Evolutionary conservation across 169 alveolate species (phyloP).

Genomic region (Eimeria maxima): DNA sequence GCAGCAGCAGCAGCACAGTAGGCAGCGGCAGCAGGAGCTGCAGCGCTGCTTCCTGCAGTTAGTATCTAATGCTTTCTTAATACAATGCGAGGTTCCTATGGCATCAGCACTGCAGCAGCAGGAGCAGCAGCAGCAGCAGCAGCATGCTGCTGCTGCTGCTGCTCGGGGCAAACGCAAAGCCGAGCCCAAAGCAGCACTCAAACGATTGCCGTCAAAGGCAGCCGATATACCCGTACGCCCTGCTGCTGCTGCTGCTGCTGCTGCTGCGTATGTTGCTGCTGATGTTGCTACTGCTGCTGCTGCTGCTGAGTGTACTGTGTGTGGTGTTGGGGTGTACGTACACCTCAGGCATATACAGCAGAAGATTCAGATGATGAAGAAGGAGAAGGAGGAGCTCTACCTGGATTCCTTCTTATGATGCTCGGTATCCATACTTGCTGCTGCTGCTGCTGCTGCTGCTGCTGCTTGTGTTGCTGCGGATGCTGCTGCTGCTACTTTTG

Average conservation of each 20-base stretch:
- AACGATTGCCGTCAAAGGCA: neutral
- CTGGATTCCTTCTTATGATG: neutral
- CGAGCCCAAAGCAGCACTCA: neutral
- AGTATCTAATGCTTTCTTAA: constrained; percentile 24
- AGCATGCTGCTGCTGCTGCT: neutral
- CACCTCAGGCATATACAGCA: constrained; percentile 15
- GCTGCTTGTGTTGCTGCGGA: no score
- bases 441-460: constrained; percentile 24
- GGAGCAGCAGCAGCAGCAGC: no score
- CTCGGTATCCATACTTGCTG: neutral
- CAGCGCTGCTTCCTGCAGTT: constrained; percentile 61
- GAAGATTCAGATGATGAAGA: constrained; percentile 15
- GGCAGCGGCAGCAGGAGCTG: neutral
- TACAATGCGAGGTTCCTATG: constrained; percentile 55
- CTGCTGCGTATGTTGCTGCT: neutral
- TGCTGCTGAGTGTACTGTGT: neutral
- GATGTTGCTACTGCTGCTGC: neutral
- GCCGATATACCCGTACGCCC: constrained; percentile 12
- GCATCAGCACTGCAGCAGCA: neutral
- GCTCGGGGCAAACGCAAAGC: constrained; percentile 32
- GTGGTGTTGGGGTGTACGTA: neutral
- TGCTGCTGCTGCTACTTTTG: no score
- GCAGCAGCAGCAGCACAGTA: no score
- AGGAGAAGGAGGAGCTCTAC: constrained; percentile 6
- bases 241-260: constrained; percentile 4